A percentile compares a stretch with the other conserved stretches of the same genome.
Conservation (phyloP, 2,329 filamentous ascomycete species). For the Clonostachys rhizophaga region DNA sequence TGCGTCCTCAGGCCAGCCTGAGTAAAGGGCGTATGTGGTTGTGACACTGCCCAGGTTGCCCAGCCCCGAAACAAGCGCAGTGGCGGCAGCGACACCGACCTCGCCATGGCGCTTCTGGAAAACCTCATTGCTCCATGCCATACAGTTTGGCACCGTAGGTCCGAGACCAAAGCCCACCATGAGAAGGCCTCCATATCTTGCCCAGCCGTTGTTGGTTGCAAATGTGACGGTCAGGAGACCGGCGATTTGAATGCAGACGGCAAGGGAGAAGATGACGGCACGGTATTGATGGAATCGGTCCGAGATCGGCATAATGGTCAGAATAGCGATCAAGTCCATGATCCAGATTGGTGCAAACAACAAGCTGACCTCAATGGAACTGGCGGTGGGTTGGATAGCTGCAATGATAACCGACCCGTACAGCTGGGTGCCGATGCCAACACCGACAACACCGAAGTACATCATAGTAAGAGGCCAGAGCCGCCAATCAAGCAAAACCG, state of each 20-base stretch:
- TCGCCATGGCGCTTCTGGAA: constrained; percentile 88
- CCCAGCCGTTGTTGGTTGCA: constrained; percentile 67
- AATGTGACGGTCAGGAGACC: constrained; percentile 79
- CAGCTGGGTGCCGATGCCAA: constrained; percentile 84
- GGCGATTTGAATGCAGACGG: constrained; percentile 73
- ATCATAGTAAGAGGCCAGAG: constrained; percentile 83
- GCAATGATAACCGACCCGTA: constrained; percentile 86
- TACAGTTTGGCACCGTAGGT: constrained; percentile 86
- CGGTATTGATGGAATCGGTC: constrained; percentile 82
- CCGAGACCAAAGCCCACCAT: constrained; percentile 88
- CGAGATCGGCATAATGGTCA: constrained; percentile 78
- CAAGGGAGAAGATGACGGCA: constrained; percentile 74
- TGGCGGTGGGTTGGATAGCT: constrained; percentile 69
- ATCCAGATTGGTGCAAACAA: constrained; percentile 92
- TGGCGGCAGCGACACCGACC: constrained; percentile 82
- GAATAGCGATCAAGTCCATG: constrained; percentile 83
- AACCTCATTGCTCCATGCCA: constrained; percentile 90
- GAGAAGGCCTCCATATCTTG: constrained; percentile 81
- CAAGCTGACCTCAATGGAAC: constrained; percentile 70
- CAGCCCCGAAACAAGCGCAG: constrained; percentile 79
- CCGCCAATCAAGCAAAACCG: constrained; percentile 78
- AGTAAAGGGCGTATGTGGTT: constrained; percentile 86
- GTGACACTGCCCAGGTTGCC: constrained; percentile 83
- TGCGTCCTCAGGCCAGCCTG: constrained; percentile 77
- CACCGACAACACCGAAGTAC: constrained; percentile 94